phyloP scores from a whole-genome alignment of 352 stramenopile species.

The Pythium chondricola region DNA sequence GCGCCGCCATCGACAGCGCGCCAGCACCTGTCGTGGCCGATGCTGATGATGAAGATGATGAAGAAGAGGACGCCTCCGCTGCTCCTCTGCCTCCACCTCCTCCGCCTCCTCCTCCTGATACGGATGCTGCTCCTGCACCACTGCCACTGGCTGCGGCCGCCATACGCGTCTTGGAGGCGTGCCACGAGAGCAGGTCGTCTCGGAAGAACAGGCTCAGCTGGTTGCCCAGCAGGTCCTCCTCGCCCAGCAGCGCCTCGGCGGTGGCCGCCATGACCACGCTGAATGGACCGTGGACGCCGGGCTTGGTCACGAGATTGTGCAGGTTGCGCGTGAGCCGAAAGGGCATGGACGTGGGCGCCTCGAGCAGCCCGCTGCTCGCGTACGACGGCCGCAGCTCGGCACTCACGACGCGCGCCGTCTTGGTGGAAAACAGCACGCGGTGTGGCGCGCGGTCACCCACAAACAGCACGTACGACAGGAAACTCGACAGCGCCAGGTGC shows the following conservation, averaged over 20 bases:
- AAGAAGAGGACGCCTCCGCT: too few species aligned
- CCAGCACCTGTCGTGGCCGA: neutral
- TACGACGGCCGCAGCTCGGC: conserved; percentile 83
- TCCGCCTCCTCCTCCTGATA: too few species aligned
- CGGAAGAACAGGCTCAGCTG: conserved; percentile 87
- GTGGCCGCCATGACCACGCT: conserved; percentile 76
- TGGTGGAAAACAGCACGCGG: conserved; percentile 74
- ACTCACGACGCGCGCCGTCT: conserved; percentile 76
- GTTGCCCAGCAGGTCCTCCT: conserved; percentile 81
- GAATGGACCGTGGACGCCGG: conserved; percentile 82
- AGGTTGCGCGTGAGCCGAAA: conserved; percentile 88
- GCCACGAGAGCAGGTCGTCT: conserved; percentile 84
- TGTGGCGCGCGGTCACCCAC: conserved; percentile 81
- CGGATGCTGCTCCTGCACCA: conserved; percentile 13
- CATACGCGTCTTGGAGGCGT: conserved; percentile 80
- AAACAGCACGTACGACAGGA: conserved; percentile 82
- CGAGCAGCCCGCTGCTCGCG: conserved; percentile 74
- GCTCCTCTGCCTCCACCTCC: too few species aligned
- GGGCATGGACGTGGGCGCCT: conserved; percentile 76
- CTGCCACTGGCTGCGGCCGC: conserved; percentile 13
- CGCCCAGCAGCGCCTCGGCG: conserved; percentile 74
- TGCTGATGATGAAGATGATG: conserved; percentile 2
- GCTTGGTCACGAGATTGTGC: conserved; percentile 81
- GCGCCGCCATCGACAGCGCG: conserved; percentile 1
- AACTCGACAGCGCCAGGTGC: conserved; percentile 78